Conservation (phyloP, 148 eudicot species). For the Rhododendron ovatum region DNA sequence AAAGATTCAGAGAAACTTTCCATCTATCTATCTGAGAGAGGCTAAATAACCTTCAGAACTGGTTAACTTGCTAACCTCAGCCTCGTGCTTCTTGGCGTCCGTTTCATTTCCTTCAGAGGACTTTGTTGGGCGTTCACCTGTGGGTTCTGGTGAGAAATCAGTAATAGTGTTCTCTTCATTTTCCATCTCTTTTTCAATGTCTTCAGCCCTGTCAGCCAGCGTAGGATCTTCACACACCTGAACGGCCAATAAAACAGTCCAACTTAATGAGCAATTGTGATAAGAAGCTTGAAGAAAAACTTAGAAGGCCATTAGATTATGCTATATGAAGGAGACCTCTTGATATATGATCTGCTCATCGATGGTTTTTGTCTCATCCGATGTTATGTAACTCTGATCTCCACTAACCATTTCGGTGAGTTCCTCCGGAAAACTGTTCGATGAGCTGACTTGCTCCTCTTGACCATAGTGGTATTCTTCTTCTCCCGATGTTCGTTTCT, state of each 20-base stretch:
- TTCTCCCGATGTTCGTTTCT: not conserved
- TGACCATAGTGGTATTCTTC: constrained; percentile 8
- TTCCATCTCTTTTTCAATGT: not conserved
- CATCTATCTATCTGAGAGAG: not conserved
- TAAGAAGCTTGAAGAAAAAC: not conserved
- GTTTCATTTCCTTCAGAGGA: not conserved
- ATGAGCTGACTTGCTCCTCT: not conserved
- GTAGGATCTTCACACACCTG: constrained; percentile 13
- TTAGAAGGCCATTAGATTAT: not conserved
- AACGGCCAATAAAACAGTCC: constrained; percentile 1
- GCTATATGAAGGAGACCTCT: constrained; percentile 17
- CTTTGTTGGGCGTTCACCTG: not conserved
- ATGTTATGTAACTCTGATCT: not conserved
- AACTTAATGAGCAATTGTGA: not conserved
- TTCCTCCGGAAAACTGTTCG: constrained; percentile 3
- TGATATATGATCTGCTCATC: constrained; percentile 6
- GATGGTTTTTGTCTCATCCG: not conserved
- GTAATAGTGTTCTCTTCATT: not conserved
- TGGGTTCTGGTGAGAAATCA: constrained; percentile 5
- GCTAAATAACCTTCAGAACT: not conserved
- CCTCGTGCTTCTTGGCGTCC: not conserved
- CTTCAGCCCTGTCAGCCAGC: not conserved
- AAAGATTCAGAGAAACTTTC: not conserved
- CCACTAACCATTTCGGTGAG: not conserved
- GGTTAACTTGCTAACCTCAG: constrained; percentile 4